Conservation (phyloP, 495 filamentous ascomycete genomes). For the Xylaria venustula region DNA sequence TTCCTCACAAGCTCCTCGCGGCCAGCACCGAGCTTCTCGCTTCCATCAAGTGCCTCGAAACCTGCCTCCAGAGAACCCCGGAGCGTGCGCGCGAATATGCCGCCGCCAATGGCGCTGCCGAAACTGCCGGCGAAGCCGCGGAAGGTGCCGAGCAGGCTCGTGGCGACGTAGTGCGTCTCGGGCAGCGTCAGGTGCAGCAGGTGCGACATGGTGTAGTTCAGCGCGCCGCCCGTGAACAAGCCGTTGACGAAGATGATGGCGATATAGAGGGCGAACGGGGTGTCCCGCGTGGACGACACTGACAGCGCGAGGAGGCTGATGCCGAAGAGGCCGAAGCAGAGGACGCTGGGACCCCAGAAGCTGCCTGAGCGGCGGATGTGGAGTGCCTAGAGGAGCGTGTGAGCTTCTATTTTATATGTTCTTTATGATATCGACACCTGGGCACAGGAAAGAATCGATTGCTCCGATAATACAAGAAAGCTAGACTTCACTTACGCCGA, state of each 20-base stretch:
- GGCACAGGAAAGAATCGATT: too few species aligned
- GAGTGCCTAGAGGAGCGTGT: slow-evolving; percentile 39
- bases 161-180: slow-evolving; percentile 67
- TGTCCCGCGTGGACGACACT: slow-evolving; percentile 47
- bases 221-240: slow-evolving; percentile 62
- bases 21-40: slow-evolving; percentile 31
- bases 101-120: slow-evolving; percentile 73
- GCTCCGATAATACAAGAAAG: neutral
- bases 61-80: slow-evolving; percentile 54
- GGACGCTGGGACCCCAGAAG: slow-evolving; percentile 61
- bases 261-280: slow-evolving; percentile 49
- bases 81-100: slow-evolving; percentile 65
- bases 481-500: slow-evolving; percentile 42
- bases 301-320: slow-evolving; percentile 50
- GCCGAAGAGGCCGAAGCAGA: slow-evolving; percentile 55
- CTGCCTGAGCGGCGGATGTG: slow-evolving; percentile 67
- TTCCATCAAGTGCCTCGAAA: slow-evolving; percentile 47
- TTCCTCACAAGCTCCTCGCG: slow-evolving; percentile 57
- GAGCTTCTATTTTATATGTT: too few species aligned
- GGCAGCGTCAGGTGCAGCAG: slow-evolving; percentile 64
- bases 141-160: slow-evolving; percentile 67
- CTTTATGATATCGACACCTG: too few species aligned
- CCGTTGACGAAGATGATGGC: slow-evolving; percentile 62
- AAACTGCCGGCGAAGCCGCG: slow-evolving; percentile 74
- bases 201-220: slow-evolving; percentile 79